Evolutionary conservation across 1,284 basidiomycete species (phyloP).

Genomic region (Mrakiaceae sp.): DNA sequence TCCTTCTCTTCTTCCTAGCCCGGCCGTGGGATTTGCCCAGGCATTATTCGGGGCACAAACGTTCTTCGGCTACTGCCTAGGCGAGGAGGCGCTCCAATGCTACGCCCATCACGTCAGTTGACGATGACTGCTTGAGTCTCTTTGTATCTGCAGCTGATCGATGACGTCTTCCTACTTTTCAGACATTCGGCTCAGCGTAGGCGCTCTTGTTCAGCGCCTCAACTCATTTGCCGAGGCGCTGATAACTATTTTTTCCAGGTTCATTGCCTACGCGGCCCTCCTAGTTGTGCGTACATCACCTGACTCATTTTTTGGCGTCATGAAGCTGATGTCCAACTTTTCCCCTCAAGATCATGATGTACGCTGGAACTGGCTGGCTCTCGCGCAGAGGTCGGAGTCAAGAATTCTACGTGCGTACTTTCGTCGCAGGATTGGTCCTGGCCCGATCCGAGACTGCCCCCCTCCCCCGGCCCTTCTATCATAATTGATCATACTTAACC

Average conservation of each 20-base stretch:
- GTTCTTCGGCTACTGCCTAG: conserved; percentile 8
- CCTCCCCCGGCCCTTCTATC: too few relatives aligned
- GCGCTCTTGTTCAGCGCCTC: too few relatives aligned
- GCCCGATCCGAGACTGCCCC: too few relatives aligned
- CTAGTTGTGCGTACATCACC: conserved; percentile 2
- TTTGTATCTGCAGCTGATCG: not conserved
- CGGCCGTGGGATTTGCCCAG: conserved; percentile 3
- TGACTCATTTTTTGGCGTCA: not conserved
- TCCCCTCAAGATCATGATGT: conserved; percentile 11
- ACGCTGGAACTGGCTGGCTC: conserved; percentile 7
- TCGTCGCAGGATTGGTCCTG: not conserved
- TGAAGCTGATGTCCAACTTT: not conserved
- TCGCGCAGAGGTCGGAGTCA: conserved; percentile 7
- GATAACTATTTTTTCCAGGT: conserved; percentile 4
- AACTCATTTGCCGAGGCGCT: too few relatives aligned
- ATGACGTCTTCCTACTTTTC: not conserved
- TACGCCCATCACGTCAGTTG: conserved; percentile 7
- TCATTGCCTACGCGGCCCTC: conserved; percentile 2
- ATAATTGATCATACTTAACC: not conserved
- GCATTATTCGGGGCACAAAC: conserved; percentile 8
- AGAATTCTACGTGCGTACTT: conserved; percentile 11
- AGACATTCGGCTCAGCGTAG: too few relatives aligned
- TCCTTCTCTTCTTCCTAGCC: not conserved
- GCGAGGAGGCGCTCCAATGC: conserved; percentile 15
- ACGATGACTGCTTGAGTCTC: not conserved